A percentile compares a stretch with the other conserved stretches of the same genome.
These are phyloP conservation scores for Dichotomopilus funicola DNA, from an alignment of 2,329 filamentous ascomycete genomes.

Conservation along the genomic window DNA sequence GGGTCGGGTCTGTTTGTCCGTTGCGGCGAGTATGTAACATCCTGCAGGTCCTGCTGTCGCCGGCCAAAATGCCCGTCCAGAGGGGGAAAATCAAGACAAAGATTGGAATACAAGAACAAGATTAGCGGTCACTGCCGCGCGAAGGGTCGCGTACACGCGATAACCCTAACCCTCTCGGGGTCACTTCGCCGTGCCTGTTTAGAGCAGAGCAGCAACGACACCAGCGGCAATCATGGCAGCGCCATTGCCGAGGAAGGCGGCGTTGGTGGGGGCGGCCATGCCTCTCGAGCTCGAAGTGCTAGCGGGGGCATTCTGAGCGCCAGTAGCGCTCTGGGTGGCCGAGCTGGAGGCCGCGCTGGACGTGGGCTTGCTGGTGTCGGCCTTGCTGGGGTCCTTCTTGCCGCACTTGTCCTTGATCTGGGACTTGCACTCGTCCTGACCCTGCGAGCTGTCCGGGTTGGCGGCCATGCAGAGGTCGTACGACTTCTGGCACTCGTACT, in stretches of 20 bases:
- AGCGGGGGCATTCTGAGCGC: conserved; percentile 15
- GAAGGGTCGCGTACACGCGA: neutral
- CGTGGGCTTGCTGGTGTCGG: conserved; percentile 17
- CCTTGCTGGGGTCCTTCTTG: conserved; percentile 35
- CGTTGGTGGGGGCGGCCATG: conserved; percentile 26
- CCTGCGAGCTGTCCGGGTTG: conserved; percentile 36
- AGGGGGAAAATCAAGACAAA: conserved; percentile 13
- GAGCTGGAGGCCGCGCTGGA: conserved; percentile 25
- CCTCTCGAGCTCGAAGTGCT: conserved; percentile 7
- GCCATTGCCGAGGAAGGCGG: conserved; percentile 37
- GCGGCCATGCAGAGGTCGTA: conserved; percentile 41
- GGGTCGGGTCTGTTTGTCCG: neutral
- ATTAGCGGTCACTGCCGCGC: conserved; percentile 12
- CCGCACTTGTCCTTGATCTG: conserved; percentile 45
- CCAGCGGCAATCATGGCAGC: conserved; percentile 45
- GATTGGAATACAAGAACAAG: conserved; percentile 23
- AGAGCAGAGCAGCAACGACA: conserved; percentile 46
- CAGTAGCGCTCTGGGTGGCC: conserved; percentile 18
- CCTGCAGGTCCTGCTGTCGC: conserved; percentile 17
- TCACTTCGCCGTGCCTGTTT: conserved; percentile 16
- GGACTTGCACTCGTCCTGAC: conserved; percentile 42
- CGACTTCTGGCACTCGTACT: conserved; percentile 47
- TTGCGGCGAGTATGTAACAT: conserved; percentile 16
- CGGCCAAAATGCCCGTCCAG: conserved; percentile 20
- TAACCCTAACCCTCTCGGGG: neutral